These are phyloP conservation scores for Suillus subalutaceus DNA, from an alignment of 768 basidiomycete genomes.

Conservation along the genomic window DNA sequence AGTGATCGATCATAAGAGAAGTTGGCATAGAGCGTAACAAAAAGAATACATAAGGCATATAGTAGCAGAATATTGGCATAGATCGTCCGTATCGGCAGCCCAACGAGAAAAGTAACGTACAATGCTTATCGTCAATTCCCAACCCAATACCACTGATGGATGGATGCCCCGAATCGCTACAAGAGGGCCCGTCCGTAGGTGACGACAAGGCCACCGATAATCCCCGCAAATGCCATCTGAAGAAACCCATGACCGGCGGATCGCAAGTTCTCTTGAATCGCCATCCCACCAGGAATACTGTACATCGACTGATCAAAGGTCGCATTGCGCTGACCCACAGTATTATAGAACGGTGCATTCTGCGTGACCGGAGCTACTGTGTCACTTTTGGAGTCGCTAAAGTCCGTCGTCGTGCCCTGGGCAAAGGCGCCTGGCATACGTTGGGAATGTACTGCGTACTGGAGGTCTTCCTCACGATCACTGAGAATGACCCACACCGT, in stretches of 20 bases:
- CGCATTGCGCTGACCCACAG: not conserved
- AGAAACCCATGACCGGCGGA: constrained; percentile 24
- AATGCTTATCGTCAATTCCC: constrained; percentile 4
- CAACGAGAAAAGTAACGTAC: constrained; percentile 3
- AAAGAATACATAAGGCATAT: constrained; percentile 16
- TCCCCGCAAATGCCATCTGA: constrained; percentile 36
- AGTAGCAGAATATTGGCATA: constrained; percentile 15
- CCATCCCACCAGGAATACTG: not conserved
- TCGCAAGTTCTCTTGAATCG: constrained; percentile 1
- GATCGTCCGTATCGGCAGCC: not conserved
- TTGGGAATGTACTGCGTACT: constrained; percentile 35
- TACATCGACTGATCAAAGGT: constrained; percentile 17
- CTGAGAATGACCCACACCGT: constrained; percentile 37
- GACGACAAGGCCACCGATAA: constrained; percentile 34
- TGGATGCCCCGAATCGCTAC: constrained; percentile 30
- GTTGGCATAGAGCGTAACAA: constrained; percentile 17
- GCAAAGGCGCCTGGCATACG: constrained; percentile 35
- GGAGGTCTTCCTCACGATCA: constrained; percentile 35
- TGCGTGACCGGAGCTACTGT: not conserved
- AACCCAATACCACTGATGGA: not conserved
- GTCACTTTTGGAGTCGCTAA: constrained; percentile 20
- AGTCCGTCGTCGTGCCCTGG: not conserved
- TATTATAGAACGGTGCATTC: not conserved
- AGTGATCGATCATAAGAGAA: not conserved
- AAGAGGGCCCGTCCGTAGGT: constrained; percentile 33